Conservation (phyloP, 2,329 filamentous ascomycete genomes). For the Xylariaceae sp. region DNA sequence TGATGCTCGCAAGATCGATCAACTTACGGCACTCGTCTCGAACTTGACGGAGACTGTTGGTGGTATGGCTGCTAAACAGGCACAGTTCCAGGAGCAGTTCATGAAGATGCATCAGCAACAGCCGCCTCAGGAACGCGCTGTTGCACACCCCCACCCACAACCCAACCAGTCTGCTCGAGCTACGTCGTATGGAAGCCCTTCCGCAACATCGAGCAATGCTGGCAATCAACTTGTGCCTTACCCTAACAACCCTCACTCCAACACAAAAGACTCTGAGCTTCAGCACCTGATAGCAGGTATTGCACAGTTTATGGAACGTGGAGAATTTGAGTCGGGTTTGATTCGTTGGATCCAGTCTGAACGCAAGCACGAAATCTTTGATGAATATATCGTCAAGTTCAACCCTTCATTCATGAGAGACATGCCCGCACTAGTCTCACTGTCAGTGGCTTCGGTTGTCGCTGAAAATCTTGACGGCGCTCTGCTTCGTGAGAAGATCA, state of each 20-base stretch:
- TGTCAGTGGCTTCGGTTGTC: constrained; percentile 63
- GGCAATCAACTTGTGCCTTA: constrained; percentile 35
- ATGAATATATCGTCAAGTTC: constrained; percentile 49
- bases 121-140: constrained; percentile 37
- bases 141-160: constrained; percentile 16
- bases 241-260: constrained; percentile 39
- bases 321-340: constrained; percentile 59
- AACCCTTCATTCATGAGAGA: constrained; percentile 51
- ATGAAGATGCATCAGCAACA: constrained; percentile 55
- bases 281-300: constrained; percentile 55
- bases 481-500: constrained; percentile 52
- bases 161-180: constrained; percentile 21
- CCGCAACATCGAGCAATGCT: constrained; percentile 30
- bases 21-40: constrained; percentile 64
- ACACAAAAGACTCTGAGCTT: constrained; percentile 50
- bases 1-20: constrained; percentile 64
- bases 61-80: constrained; percentile 64
- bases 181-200: constrained; percentile 25
- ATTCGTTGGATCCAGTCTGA: constrained; percentile 64
- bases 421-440: constrained; percentile 57
- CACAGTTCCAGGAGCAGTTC: constrained; percentile 63
- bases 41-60: constrained; percentile 66
- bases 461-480: constrained; percentile 54
- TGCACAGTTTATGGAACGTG: constrained; percentile 57
- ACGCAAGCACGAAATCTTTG: constrained; percentile 60